phyloP scores from a whole-genome alignment of 768 basidiomycete species.

The Agaricus sinodeliciosus region DNA sequence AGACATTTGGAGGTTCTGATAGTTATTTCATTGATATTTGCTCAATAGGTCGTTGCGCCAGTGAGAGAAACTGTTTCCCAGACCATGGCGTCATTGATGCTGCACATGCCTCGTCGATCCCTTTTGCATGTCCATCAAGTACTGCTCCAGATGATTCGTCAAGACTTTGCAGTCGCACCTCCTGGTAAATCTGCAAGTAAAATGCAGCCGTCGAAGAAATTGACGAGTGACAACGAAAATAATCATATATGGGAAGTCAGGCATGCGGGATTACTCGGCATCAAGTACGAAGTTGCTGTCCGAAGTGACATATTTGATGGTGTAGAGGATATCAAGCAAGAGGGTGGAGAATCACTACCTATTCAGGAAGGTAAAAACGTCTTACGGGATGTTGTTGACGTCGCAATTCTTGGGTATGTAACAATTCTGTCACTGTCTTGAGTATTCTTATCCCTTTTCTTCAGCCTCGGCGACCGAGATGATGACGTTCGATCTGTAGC shows the following conservation, averaged over 20 bases:
- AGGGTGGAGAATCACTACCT: constrained; percentile 27
- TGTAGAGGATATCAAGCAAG: constrained; percentile 20
- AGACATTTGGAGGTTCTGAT: background rate
- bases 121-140: constrained; percentile 77
- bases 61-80: constrained; percentile 96
- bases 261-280: constrained; percentile 94
- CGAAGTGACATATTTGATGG: constrained; percentile 72
- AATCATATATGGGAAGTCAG: constrained; percentile 92
- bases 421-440: background rate
- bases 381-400: constrained; percentile 79
- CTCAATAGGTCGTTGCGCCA: constrained; percentile 74
- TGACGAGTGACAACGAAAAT: constrained; percentile 27
- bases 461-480: constrained; percentile 80
- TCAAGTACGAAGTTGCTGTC: constrained; percentile 98
- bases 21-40: background rate
- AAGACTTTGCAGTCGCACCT: constrained; percentile 57
- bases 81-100: constrained; percentile 81
- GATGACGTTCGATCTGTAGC: constrained; percentile 97
- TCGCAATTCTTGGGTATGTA: constrained; percentile 83
- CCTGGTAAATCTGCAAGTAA: constrained; percentile 19
- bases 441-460: constrained; percentile 3
- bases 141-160: constrained; percentile 89
- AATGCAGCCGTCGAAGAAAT: background rate
- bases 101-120: constrained; percentile 82
- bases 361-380: constrained; percentile 46